A percentile compares a stretch with the other conserved stretches of the same genome.
These are phyloP conservation scores for Linum lewisii DNA, from an alignment of 345 rosid genomes.

Conservation along the genomic window DNA sequence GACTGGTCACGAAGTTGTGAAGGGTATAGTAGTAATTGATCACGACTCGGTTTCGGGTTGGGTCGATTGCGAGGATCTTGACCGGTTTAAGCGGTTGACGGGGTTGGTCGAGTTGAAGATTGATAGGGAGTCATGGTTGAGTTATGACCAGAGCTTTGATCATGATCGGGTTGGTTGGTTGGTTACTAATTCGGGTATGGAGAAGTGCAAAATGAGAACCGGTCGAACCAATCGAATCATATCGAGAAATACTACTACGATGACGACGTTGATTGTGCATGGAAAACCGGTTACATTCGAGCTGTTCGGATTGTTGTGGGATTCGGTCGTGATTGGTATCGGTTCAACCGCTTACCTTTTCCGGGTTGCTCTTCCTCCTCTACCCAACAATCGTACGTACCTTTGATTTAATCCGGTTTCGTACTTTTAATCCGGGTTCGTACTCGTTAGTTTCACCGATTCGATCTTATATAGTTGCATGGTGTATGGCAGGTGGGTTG, in stretches of 20 bases:
- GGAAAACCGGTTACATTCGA: background rate
- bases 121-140: background rate
- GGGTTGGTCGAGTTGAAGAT: background rate
- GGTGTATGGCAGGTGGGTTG: constrained; percentile 12
- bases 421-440: background rate
- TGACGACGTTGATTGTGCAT: background rate
- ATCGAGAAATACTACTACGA: no score
- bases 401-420: background rate
- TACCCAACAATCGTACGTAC: background rate
- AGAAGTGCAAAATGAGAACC: no score
- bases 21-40: background rate
- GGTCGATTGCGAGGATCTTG: background rate
- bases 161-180: background rate
- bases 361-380: background rate
- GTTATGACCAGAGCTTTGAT: background rate
- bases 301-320: background rate
- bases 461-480: background rate
- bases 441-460: background rate
- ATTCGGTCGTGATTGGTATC: background rate
- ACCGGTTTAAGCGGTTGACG: background rate
- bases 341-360: background rate
- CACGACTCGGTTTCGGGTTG: background rate
- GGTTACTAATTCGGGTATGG: background rate
- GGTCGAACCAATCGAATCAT: no score
- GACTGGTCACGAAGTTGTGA: background rate